Percentiles rank a stretch among this genome's conserved stretches.
These are phyloP conservation scores for Aspergillus saccharolyticus DNA, from an alignment of 495 filamentous ascomycete genomes.

Conservation along the genomic window DNA sequence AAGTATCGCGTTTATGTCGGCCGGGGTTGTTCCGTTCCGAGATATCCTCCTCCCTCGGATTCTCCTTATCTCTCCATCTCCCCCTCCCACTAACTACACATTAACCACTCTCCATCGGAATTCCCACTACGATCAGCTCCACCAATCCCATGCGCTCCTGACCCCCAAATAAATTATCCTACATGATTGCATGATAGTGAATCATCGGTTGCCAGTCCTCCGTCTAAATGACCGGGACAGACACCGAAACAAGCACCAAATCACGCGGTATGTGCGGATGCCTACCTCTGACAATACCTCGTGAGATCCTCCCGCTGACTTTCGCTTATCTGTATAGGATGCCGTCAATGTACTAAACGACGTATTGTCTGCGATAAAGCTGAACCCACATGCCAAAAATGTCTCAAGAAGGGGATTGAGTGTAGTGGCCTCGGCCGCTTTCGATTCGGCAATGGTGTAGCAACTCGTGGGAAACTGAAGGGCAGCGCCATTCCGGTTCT, in stretches of 20 bases:
- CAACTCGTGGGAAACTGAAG: conserved; percentile 16
- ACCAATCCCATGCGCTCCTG: background rate
- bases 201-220: background rate
- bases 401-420: conserved; percentile 24
- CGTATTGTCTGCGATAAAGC: conserved; percentile 21
- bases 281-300: background rate
- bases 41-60: no score
- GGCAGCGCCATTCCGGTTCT: conserved; percentile 15
- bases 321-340: conserved; percentile 7
- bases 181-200: background rate
- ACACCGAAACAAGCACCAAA: background rate
- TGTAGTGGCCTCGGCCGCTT: conserved; percentile 20
- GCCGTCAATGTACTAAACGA: conserved; percentile 24
- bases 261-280: background rate
- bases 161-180: background rate
- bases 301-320: background rate
- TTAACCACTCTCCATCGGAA: background rate
- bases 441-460: conserved; percentile 17
- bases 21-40: no score
- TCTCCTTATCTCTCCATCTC: background rate
- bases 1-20: no score
- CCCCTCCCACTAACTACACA: background rate
- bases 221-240: background rate
- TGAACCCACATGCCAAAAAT: conserved; percentile 20
- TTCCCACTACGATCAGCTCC: background rate